Evolutionary conservation across 164 flowering plant species (phyloP).

Genomic region (Euptelea pleiosperma): DNA sequence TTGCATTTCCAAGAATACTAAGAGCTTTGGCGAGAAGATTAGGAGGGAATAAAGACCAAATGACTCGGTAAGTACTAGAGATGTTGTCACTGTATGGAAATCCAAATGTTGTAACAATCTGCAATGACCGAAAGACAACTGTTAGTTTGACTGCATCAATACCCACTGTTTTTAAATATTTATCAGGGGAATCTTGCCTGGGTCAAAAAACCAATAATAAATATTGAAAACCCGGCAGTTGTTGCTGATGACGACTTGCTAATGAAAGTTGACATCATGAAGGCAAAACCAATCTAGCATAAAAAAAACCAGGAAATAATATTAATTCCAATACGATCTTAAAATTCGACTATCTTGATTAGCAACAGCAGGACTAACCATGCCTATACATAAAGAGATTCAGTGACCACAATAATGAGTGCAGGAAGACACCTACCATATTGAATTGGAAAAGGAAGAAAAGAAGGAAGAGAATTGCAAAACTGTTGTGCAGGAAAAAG

Average conservation of each 20-base stretch:
- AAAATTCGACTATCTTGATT: neutral
- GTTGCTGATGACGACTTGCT: conserved; percentile 84
- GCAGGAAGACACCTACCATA: conserved; percentile 56
- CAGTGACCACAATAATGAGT: neutral
- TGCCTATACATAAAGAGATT: neutral
- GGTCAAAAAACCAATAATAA: conserved; percentile 74
- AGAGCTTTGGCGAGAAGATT: conserved; percentile 74
- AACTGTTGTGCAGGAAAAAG: conserved; percentile 85
- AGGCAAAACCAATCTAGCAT: conserved; percentile 75
- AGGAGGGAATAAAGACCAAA: conserved; percentile 94
- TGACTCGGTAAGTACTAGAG: conserved; percentile 22
- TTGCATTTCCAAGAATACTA: conserved; percentile 56
- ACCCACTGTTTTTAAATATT: neutral
- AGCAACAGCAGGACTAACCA: neutral
- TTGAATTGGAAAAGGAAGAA: conserved; percentile 90
- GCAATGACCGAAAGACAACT: conserved; percentile 23
- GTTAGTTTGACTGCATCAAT: conserved; percentile 12
- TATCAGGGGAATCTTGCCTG: conserved; percentile 46
- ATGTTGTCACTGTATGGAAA: conserved; percentile 52
- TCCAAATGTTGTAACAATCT: conserved; percentile 79
- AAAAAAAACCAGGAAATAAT: conserved; percentile 1
- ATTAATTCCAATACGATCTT: neutral
- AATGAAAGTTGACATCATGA: conserved; percentile 80
- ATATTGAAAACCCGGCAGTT: conserved; percentile 75
- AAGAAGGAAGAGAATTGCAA: conserved; percentile 64